Base-by-base conservation (phyloP, 352 stramenopile genomes). In the Phytopythium helicoides region DNA sequence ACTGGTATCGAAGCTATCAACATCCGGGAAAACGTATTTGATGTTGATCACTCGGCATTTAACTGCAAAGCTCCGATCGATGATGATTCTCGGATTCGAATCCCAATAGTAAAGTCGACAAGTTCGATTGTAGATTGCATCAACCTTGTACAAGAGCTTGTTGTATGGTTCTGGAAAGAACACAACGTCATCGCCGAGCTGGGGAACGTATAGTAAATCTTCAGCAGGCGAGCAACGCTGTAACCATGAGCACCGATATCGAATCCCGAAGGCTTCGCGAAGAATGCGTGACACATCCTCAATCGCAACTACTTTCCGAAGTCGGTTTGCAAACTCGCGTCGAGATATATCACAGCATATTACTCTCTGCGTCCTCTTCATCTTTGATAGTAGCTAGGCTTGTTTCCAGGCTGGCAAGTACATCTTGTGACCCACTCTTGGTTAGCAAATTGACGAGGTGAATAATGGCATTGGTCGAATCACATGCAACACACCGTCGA, bases 101-200 rank as follows among this genome's bases (percentile, higher is more conserved):
- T 7, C n/a, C 41, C 19, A 21, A 21, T 48, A 34, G 41, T 48
- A 3, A 15, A 26, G 41, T 15, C 21, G 15, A 26, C 6, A 21
- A n/a, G 15, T 48, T 23, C 33, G 41, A 15, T 10, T 8, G 6
- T 26, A 9, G 8, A n/a, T 15, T 12, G 15, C 11, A 12, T 4
- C 6, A 22, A 10, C 33, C 8, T 35, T 15, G 11, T 1, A n/a
- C 41, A 34, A 19, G n/a, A 31, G 33, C 1, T 15, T 15, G 7
- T 33, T 19, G 41, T 48, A 48, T 3, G 12, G 21, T 22, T 34
- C 22, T 3, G 41, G 41, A 8, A 36, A 48, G 23, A 21, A 48
- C 4, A 48, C 41, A 14, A 48, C 41, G 23, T 48, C 41, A 14
- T 48, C 41, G 6, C 41, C 41, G 15, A 48, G 41, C 41, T 35